A percentile compares a stretch with the other conserved stretches of the same genome.
phyloP scores from a whole-genome alignment of 495 filamentous ascomycete genomes.

The Darksidea phi region DNA sequence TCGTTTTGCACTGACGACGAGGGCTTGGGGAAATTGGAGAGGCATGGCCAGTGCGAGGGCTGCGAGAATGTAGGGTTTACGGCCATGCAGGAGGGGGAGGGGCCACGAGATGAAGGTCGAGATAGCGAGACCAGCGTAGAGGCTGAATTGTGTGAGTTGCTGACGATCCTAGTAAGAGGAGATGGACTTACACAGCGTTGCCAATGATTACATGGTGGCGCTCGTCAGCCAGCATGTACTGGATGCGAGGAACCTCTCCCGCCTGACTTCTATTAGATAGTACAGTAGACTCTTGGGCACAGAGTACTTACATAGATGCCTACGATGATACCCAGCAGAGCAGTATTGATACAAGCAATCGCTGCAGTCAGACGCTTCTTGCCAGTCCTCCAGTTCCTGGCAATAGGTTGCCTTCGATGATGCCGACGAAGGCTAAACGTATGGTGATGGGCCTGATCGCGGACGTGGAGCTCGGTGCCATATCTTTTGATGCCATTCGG shows the following conservation, averaged over 20 bases:
- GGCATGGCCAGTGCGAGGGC: slow-evolving; percentile 66
- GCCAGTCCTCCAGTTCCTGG: slow-evolving; percentile 62
- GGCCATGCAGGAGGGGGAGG: slow-evolving; percentile 70
- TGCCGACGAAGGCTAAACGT: slow-evolving; percentile 24
- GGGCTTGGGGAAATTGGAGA: slow-evolving; percentile 70
- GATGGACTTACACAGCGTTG: slow-evolving; percentile 56
- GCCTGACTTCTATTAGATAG: slow-evolving; percentile 39
- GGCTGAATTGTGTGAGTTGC: slow-evolving; percentile 33
- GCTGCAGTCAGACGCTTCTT: slow-evolving; percentile 66
- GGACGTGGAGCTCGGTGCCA: slow-evolving; percentile 14
- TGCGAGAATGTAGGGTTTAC: slow-evolving; percentile 69
- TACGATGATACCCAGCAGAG: slow-evolving; percentile 63
- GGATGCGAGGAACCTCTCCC: slow-evolving; percentile 71
- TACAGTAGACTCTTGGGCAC: neutral
- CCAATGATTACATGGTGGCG: slow-evolving; percentile 65
- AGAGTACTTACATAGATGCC: slow-evolving; percentile 61
- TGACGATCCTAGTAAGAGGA: neutral
- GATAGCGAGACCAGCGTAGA: slow-evolving; percentile 66
- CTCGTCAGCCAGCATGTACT: slow-evolving; percentile 67
- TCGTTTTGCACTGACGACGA: slow-evolving; percentile 55
- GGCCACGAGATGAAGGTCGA: slow-evolving; percentile 71
- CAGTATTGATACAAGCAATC: slow-evolving; percentile 69
- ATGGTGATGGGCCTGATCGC: slow-evolving; percentile 22
- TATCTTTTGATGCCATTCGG: neutral
- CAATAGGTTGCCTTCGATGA: slow-evolving; percentile 45